A percentile compares a stretch with the other conserved stretches of the same genome.
phyloP scores from a whole-genome alignment of 306 rosid species.

The Glycine soja region DNA sequence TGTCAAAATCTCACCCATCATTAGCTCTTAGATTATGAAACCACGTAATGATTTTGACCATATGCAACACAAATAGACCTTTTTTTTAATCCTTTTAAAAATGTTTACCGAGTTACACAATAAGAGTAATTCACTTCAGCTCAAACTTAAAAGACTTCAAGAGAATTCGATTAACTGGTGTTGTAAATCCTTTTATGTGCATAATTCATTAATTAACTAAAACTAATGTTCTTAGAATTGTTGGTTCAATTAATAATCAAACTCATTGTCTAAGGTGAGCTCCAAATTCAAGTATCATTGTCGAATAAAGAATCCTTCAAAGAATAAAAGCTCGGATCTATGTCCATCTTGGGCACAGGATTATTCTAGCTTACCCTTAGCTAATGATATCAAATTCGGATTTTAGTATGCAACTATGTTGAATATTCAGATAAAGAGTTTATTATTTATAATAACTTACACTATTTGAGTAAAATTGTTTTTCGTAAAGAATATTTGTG shows the following conservation, averaged over 20 bases:
- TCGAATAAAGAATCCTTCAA: no score
- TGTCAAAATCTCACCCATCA: constrained; percentile 3
- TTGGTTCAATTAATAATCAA: neutral
- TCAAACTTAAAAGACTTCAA: neutral
- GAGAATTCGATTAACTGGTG: neutral
- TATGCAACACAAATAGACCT: neutral
- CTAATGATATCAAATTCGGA: no score
- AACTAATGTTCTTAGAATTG: neutral
- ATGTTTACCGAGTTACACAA: neutral
- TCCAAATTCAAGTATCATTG: neutral
- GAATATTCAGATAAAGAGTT: no score
- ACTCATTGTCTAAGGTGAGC: neutral
- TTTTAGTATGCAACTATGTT: no score
- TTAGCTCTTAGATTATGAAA: neutral
- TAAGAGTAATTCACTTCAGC: neutral
- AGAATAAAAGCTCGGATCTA: no score
- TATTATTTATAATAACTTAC: no score
- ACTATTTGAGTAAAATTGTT: no score
- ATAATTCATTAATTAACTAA: neutral
- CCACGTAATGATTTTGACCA: constrained; percentile 10
- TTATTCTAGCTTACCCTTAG: no score
- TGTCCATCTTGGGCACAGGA: no score
- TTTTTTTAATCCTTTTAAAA: neutral
- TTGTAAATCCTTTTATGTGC: neutral
- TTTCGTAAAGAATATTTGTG: no score